A percentile compares a stretch with the other conserved stretches of the same genome.
Conservation (phyloP, 768 basidiomycete genomes). For the Panaeolus papilionaceus region DNA sequence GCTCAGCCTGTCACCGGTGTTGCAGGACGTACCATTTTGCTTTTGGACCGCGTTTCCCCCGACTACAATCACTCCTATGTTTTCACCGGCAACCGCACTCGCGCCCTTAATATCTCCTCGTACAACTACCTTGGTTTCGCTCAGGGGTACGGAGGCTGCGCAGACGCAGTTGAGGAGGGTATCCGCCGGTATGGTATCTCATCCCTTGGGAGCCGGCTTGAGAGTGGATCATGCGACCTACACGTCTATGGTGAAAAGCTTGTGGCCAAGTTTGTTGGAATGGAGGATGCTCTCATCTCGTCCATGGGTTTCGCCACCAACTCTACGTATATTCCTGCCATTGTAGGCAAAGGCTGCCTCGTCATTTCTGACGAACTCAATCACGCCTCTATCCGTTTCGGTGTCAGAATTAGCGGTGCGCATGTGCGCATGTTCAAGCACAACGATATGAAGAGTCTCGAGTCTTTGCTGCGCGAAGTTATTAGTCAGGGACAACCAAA, state of each 20-base stretch:
- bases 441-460: constrained; percentile 88
- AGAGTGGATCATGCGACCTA: constrained; percentile 87
- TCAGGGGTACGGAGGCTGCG: constrained; percentile 89
- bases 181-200: constrained; percentile 85
- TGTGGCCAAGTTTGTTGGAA: constrained; percentile 88
- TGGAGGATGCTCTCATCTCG: constrained; percentile 88
- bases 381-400: constrained; percentile 94
- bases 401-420: constrained; percentile 88
- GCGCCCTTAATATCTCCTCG: constrained; percentile 94
- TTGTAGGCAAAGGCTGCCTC: constrained; percentile 89
- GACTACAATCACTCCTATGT: constrained; percentile 84
- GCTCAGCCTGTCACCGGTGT: constrained; percentile 92
- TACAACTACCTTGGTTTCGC: constrained; percentile 99
- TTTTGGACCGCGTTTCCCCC: constrained; percentile 82
- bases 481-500: constrained; percentile 98
- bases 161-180: constrained; percentile 89
- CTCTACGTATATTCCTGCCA: constrained; percentile 90
- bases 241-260: constrained; percentile 84
- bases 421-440: constrained; percentile 95
- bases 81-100: constrained; percentile 80
- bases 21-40: constrained; percentile 89
- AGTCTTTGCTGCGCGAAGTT: constrained; percentile 81
- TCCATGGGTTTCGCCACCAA: constrained; percentile 99
- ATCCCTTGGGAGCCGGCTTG: constrained; percentile 77
- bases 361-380: constrained; percentile 98